Evolutionary conservation across 345 rosid species (phyloP).

Genomic region (Schrenkiella parvula): DNA sequence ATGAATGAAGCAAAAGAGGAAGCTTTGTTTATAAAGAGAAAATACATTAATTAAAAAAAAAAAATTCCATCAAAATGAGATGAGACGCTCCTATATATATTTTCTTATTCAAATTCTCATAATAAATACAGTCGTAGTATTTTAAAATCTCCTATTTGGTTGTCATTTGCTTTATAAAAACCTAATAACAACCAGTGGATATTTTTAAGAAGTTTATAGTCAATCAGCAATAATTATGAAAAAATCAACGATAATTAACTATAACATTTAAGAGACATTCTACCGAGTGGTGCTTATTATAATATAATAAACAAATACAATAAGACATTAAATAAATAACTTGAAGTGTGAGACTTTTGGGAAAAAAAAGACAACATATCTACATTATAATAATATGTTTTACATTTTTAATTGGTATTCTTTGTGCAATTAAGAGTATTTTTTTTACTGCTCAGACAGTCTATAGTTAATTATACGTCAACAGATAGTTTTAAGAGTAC

Average conservation of each 20-base stretch:
- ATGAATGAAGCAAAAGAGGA: slow-evolving; percentile 19
- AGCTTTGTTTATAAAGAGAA: slow-evolving; percentile 28
- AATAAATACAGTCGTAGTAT: slow-evolving; percentile 4
- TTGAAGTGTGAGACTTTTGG: background rate
- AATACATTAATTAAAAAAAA: background rate
- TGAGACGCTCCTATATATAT: slow-evolving; percentile 13
- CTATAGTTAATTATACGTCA: background rate
- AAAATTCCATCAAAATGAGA: background rate
- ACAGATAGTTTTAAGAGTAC: background rate
- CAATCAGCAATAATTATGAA: slow-evolving; percentile 7
- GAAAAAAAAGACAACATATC: background rate
- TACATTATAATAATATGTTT: background rate
- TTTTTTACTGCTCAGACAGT: background rate
- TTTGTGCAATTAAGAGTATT: background rate
- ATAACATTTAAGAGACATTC: background rate
- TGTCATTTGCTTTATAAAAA: slow-evolving; percentile 21
- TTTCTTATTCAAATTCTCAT: background rate
- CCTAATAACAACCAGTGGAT: background rate
- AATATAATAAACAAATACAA: background rate
- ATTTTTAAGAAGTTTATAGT: background rate
- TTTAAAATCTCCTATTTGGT: slow-evolving; percentile 7
- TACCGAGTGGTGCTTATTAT: background rate
- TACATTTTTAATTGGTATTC: background rate
- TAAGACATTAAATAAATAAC: background rate
- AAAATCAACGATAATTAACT: slow-evolving; percentile 3